Base-by-base conservation (phyloP, 1,139 yeast species). In the Suhomyces bolitotheri region DNA sequence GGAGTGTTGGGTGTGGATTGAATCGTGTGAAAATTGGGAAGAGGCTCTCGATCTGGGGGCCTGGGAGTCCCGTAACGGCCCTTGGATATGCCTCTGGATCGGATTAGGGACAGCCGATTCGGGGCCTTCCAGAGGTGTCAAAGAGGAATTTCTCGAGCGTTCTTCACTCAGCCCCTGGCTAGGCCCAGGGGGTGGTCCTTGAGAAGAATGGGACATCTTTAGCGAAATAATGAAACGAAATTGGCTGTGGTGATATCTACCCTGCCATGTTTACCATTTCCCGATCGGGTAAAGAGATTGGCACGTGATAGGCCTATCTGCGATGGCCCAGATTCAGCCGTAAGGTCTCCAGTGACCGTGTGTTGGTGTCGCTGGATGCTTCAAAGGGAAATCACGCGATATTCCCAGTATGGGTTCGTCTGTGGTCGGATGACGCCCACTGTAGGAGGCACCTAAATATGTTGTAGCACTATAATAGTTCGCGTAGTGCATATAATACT, bases 221-320 rank as follows among this genome's bases (percentile, higher is more conserved):
- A 27, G 16, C 11, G 24, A 20, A 25, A 15, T 19, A 21, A 26
- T 16, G 14, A 21, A 21, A 14, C 6, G 17, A 25, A 24, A 22
- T 22, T 10, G 24, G 24, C n/a, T 10, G 26, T 29, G 31, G 31
- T 24, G 32, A 27, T 27, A 27, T 27, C 17, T 22, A 15, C 7
- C 9, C 22, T 27, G 22, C 23, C 21, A 19, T 37, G 43, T 41
- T 46, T 42, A 32, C 35, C n/a, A 28, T 32, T 29, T 40, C 47
- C 47, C 26, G 26, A 41, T 40, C 38, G 34, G 51, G 51, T 40
- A 46, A 8, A 8, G 20, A 8, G n/a, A n/a, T n/a, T n/a, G n/a
- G n/a, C n/a, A n/a, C n/a, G n/a, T n/a, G n/a, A n/a, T n/a, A 8
- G 25, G 10, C 25, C 12, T 15, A 22, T n/a, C 25, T 22, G 14